Conservation (phyloP, 2,329 filamentous ascomycete species). For the Trichophyton simii region DNA sequence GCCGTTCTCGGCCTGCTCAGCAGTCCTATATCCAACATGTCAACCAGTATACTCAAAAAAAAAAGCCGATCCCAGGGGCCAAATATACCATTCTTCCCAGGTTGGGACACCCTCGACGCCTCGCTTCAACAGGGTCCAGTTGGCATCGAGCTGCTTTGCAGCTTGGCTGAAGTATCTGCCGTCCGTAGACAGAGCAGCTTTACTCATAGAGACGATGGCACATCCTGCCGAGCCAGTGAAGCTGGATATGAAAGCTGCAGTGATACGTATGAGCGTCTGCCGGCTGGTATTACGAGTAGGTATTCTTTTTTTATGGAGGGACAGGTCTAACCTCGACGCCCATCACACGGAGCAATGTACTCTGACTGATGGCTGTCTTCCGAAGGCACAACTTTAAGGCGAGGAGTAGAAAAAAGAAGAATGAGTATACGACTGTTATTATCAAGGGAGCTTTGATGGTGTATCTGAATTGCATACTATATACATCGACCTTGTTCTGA, state of each 20-base stretch:
- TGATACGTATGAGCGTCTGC: slow-evolving; percentile 4
- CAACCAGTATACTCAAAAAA: slow-evolving; percentile 4
- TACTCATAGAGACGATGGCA: slow-evolving; percentile 72
- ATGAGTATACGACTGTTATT: slow-evolving; percentile 11
- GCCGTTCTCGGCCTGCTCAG: slow-evolving; percentile 71
- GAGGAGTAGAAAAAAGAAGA: slow-evolving; percentile 37
- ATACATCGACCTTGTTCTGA: slow-evolving; percentile 75
- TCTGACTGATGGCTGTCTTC: slow-evolving; percentile 97
- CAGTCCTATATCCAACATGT: slow-evolving; percentile 37
- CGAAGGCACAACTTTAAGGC: slow-evolving; percentile 67
- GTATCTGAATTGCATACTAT: slow-evolving; percentile 50
- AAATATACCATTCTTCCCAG: slow-evolving; percentile 80
- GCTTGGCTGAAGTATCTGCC: slow-evolving; percentile 98
- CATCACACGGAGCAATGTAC: slow-evolving; percentile 95
- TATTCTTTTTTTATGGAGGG: not conserved
- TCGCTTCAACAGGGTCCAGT: slow-evolving; percentile 87
- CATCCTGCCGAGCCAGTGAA: slow-evolving; percentile 93
- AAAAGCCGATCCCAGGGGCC: slow-evolving; percentile 8
- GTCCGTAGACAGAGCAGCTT: slow-evolving; percentile 84
- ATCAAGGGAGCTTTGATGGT: slow-evolving; percentile 4
- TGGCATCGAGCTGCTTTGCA: slow-evolving; percentile 72
- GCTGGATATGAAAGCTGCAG: slow-evolving; percentile 67
- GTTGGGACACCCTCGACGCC: slow-evolving; percentile 88
- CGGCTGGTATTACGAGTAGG: not conserved
- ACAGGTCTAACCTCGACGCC: slow-evolving; percentile 50